Conservation (phyloP, 805 yeast species). For the Yarrowia hollandica region DNA sequence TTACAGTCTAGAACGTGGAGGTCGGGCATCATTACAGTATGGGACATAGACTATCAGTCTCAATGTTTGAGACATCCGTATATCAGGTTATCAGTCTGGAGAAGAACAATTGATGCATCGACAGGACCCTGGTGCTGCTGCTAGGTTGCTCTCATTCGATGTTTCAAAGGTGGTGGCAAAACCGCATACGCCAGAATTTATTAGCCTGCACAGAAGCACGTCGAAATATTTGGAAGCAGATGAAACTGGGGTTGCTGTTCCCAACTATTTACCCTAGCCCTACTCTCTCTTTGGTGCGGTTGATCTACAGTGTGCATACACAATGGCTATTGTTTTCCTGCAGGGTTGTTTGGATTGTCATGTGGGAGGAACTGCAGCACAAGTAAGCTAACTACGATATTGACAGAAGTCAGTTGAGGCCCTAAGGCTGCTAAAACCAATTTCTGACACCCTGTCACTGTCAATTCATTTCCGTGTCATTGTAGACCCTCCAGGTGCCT, state of each 20-base stretch:
- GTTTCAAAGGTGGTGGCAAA: constrained; percentile 5
- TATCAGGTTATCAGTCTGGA: background rate
- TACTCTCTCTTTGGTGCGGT: background rate
- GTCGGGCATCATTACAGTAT: background rate
- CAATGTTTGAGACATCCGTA: constrained; percentile 13
- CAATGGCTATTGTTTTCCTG: constrained; percentile 12
- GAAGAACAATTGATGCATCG: background rate
- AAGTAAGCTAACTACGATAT: no score
- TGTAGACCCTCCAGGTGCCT: no score
- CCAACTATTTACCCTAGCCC: background rate
- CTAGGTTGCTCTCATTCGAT: background rate
- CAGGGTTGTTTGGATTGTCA: constrained; percentile 20
- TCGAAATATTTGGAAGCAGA: background rate
- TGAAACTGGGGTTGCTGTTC: constrained; percentile 7
- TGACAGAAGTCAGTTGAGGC: background rate
- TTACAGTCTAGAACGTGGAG: background rate
- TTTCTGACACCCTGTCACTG: background rate
- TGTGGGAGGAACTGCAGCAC: no score
- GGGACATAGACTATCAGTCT: background rate
- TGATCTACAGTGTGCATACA: background rate
- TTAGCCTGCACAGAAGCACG: constrained; percentile 17
- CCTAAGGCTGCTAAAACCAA: background rate
- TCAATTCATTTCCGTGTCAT: background rate
- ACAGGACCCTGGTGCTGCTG: constrained; percentile 1
- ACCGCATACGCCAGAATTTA: background rate